Evolutionary conservation across 2,329 filamentous ascomycete species (phyloP).

Genomic region (Penicillium vulpinum): DNA sequence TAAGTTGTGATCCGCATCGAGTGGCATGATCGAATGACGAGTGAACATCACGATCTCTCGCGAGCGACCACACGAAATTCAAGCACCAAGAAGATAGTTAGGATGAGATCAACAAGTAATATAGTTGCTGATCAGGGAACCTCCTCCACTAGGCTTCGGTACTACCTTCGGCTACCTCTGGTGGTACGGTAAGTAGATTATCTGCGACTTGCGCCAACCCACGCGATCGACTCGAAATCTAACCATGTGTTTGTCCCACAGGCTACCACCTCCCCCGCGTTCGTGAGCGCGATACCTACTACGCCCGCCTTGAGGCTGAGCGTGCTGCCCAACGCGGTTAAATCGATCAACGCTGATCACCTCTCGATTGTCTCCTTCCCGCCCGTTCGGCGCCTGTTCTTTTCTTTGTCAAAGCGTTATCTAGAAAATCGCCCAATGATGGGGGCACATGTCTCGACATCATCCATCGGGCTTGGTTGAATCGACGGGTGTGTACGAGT

Average conservation of each 20-base stretch:
- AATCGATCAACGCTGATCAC: slow-evolving; percentile 19
- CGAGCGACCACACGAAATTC: background rate
- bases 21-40: slow-evolving; percentile 22
- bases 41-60: slow-evolving; percentile 2
- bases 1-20: slow-evolving; percentile 43
- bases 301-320: slow-evolving; percentile 64
- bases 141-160: slow-evolving; percentile 55
- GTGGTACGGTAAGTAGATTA: slow-evolving; percentile 61
- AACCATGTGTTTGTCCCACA: slow-evolving; percentile 28
- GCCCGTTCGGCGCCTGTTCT: slow-evolving; percentile 20
- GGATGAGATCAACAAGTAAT: background rate
- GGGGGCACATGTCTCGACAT: background rate
- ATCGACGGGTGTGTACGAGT: slow-evolving; percentile 22
- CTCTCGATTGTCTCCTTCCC: slow-evolving; percentile 11
- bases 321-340: slow-evolving; percentile 48
- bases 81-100: background rate
- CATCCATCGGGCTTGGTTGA: slow-evolving; percentile 9
- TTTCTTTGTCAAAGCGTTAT: slow-evolving; percentile 20
- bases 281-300: slow-evolving; percentile 63
- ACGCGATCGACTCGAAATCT: slow-evolving; percentile 1
- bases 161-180: slow-evolving; percentile 64
- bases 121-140: slow-evolving; percentile 17
- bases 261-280: slow-evolving; percentile 66
- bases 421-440: slow-evolving; percentile 9
- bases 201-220: background rate